Base-by-base conservation (phyloP, 352 stramenopile genomes). In the Phytopythium cucurbitacearum region DNA sequence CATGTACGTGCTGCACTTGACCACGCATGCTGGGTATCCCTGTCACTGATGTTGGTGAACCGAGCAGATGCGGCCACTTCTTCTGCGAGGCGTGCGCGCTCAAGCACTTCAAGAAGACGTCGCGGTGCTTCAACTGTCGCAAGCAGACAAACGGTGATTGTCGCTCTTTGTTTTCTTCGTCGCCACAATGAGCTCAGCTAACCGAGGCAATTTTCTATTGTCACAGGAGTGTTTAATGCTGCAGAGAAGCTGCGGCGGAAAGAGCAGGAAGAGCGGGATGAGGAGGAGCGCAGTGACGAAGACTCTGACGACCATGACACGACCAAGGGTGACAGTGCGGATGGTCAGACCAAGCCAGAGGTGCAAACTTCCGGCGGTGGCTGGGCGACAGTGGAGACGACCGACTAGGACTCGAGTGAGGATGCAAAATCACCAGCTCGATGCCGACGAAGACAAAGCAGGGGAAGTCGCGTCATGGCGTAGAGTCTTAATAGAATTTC, bases 41-140 rank as follows among this genome's bases (percentile, higher is more conserved):
- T 40, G 5, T 33, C 11, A 15, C 38, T 48, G 5, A 28, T 60
- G 2, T 60, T 41, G 53, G 28, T 21, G 8, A 4, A n/a, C 3
- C 43, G 1, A 49, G 7, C 40, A 89, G 78, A 12, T 99, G 97
- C 48, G 80, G 81, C 0, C 97, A 99, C 67, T 99, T 98, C 64
- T 99, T 98, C 73, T 98, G 96, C 55, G 78, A 98, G 63, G 50
- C 73, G 16, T 99, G 96, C 52, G 93, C 97, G 32, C 65, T 98
- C 37, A 80, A 91, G 57, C 72, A 87, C 16, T 91, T 87, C 50
- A 85, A 80, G 46, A 95, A 93, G 51, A 83, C 73, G 3, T 84
- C 74, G 8, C 71, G 79, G 21, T 99, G 96, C 66, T 96, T 95
- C 59, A 94, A 98, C 57, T 99, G 96, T 69, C 76, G 80, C 49